Evolutionary conservation across 2,329 filamentous ascomycete genomes (phyloP).

Genomic region (Fonsecaea nubica): DNA sequence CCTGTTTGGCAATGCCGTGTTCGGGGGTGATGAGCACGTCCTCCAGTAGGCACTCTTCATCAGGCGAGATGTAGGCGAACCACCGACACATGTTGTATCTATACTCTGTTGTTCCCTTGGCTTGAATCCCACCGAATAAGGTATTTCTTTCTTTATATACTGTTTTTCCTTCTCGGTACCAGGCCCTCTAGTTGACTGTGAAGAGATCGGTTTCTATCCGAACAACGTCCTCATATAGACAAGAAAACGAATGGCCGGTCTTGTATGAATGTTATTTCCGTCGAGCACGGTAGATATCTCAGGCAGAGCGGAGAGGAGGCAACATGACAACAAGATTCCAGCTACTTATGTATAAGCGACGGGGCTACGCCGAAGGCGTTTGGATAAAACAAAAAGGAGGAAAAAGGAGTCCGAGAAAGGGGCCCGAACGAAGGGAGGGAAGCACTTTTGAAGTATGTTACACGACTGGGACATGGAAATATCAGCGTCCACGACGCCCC

Average conservation of each 20-base stretch:
- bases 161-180: background rate
- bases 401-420: background rate
- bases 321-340: background rate
- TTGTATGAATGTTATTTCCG: background rate
- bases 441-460: no score
- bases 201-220: background rate
- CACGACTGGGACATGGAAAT: no score
- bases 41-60: slow-evolving; percentile 61
- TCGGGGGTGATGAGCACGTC: slow-evolving; percentile 59
- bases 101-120: background rate
- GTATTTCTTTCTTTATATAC: no score
- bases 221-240: background rate
- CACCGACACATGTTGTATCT: slow-evolving; percentile 55
- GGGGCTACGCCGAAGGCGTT: background rate
- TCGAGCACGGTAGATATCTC: slow-evolving; percentile 10
- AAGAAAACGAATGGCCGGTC: background rate
- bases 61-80: slow-evolving; percentile 62
- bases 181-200: background rate
- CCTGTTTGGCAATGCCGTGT: slow-evolving; percentile 54
- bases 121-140: background rate
- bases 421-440: background rate
- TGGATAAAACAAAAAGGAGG: background rate
- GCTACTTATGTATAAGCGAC: background rate
- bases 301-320: slow-evolving; percentile 6
- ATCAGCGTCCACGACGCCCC: background rate